phyloP scores from a whole-genome alignment of 805 yeast genomes.

The Barnettozyma populi region DNA sequence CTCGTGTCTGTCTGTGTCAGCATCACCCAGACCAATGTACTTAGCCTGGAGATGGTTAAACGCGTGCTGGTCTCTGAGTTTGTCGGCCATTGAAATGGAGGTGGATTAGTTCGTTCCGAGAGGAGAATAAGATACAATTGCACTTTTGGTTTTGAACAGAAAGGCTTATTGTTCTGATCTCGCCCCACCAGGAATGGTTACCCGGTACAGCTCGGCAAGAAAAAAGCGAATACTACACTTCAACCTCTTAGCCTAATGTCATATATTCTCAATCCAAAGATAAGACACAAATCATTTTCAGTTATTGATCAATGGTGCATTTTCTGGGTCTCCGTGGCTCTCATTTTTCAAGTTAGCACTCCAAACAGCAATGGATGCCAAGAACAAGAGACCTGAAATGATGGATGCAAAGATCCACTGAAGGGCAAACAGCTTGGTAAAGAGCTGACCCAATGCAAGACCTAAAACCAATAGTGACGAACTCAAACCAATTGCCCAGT shows the following conservation, averaged over 20 bases:
- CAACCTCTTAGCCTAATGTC: not conserved
- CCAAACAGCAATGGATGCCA: slow-evolving; percentile 44
- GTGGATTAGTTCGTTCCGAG: too few species aligned
- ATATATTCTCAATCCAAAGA: too few species aligned
- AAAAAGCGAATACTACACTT: not conserved
- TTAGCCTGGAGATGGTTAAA: slow-evolving; percentile 53
- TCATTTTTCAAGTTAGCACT: slow-evolving; percentile 27
- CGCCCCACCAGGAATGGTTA: not conserved
- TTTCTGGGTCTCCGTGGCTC: slow-evolving; percentile 23
- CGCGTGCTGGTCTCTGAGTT: slow-evolving; percentile 51
- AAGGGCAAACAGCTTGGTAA: slow-evolving; percentile 63
- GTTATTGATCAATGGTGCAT: slow-evolving; percentile 34
- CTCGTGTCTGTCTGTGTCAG: slow-evolving; percentile 64
- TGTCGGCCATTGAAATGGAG: slow-evolving; percentile 53
- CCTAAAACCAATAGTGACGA: slow-evolving; percentile 57
- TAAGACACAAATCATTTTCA: not conserved
- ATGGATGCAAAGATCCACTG: slow-evolving; percentile 83
- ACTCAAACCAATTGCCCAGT: slow-evolving; percentile 64
- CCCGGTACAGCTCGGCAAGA: not conserved
- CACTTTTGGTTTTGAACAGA: too few species aligned
- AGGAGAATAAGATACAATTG: too few species aligned
- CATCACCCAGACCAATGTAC: slow-evolving; percentile 71
- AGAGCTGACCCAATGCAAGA: slow-evolving; percentile 64
- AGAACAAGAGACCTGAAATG: slow-evolving; percentile 52
- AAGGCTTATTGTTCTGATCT: too few species aligned